These are phyloP conservation scores for Trichoderma sp. DNA, from an alignment of 2,329 filamentous ascomycete genomes.

Conservation along the genomic window DNA sequence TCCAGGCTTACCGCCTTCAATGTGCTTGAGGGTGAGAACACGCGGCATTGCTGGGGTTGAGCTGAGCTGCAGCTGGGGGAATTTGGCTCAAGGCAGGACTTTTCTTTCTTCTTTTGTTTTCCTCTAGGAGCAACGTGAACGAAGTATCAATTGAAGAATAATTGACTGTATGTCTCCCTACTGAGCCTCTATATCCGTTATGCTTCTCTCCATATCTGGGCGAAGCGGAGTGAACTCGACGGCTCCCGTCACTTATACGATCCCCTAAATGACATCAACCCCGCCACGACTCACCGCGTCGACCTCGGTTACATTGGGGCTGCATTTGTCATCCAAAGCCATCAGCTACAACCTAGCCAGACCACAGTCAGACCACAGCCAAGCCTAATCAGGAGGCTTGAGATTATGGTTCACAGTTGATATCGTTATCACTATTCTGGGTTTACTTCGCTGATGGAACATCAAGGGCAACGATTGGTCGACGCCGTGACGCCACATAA, in stretches of 20 bases:
- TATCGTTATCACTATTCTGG: no score
- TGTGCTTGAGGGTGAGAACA: conserved; percentile 65
- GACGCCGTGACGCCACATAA: neutral
- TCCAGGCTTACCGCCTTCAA: conserved; percentile 77
- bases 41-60: conserved; percentile 48
- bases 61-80: neutral
- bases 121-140: neutral
- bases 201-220: neutral
- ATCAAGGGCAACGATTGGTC: neutral
- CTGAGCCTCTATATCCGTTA: neutral
- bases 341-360: neutral
- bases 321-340: conserved; percentile 17
- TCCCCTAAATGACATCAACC: conserved; percentile 16
- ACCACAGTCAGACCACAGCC: no score
- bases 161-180: neutral
- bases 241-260: no score
- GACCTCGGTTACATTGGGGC: conserved; percentile 14
- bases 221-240: neutral
- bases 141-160: neutral
- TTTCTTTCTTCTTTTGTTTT: neutral
- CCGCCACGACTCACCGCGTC: conserved; percentile 13
- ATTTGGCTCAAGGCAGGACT: neutral
- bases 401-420: no score
- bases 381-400: no score
- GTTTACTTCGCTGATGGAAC: neutral